These are phyloP conservation scores for Castanospermum australe DNA, from an alignment of 306 rosid genomes.

Conservation along the genomic window DNA sequence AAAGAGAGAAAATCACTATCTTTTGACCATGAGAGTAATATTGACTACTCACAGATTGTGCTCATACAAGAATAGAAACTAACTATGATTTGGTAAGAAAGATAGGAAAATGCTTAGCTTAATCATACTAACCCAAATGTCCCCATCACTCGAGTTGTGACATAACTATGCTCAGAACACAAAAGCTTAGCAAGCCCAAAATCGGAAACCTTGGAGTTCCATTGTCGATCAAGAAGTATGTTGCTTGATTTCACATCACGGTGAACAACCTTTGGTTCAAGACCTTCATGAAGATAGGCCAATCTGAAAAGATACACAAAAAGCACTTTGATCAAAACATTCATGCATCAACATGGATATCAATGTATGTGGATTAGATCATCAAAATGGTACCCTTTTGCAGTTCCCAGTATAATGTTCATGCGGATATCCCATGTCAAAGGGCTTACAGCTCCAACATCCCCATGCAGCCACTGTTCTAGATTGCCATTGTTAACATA, in stretches of 20 bases:
- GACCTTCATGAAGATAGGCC: slow-evolving; percentile 99
- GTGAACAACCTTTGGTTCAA: slow-evolving; percentile 95
- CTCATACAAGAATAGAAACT: not conserved
- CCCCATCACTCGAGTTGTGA: slow-evolving; percentile 98
- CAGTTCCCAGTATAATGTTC: slow-evolving; percentile 82
- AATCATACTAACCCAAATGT: slow-evolving; percentile 90
- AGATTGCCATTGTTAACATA: slow-evolving; percentile 89
- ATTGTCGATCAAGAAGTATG: slow-evolving; percentile 86
- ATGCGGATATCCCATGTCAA: slow-evolving; percentile 88
- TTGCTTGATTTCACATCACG: slow-evolving; percentile 94
- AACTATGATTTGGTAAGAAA: not conserved
- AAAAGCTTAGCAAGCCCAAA: slow-evolving; percentile 97
- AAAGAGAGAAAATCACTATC: slow-evolving; percentile 27
- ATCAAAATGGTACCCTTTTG: slow-evolving; percentile 70
- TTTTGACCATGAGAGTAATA: not conserved
- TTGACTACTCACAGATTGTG: not conserved
- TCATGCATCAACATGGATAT: slow-evolving; percentile 9
- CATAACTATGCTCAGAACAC: slow-evolving; percentile 80
- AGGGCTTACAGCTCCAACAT: slow-evolving; percentile 89
- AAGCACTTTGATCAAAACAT: slow-evolving; percentile 22
- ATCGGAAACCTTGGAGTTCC: slow-evolving; percentile 95
- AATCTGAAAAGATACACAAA: slow-evolving; percentile 48
- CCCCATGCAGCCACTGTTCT: slow-evolving; percentile 98
- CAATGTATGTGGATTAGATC: not conserved
- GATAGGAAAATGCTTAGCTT: not conserved